Percentiles rank a stretch among this genome's conserved stretches.
phyloP scores from a whole-genome alignment of 1,284 basidiomycete species.

The Singerocomus rubriflavus region DNA sequence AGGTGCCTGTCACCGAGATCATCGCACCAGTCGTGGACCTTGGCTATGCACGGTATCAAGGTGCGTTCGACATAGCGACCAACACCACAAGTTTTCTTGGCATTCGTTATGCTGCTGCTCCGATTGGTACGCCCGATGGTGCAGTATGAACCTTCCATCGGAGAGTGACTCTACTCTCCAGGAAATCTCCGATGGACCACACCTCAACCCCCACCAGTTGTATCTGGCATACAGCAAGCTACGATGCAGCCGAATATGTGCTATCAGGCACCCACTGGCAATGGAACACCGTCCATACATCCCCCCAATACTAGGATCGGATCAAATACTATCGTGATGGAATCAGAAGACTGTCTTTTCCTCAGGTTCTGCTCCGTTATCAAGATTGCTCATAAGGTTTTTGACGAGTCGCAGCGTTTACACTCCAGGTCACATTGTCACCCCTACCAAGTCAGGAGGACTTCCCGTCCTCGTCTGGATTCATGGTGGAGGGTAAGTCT shows the following conservation, averaged over 20 bases:
- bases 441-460: neutral
- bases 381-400: neutral
- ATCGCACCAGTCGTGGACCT: constrained; percentile 22
- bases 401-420: constrained; percentile 22
- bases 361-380: constrained; percentile 21
- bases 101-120: constrained; percentile 31
- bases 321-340: neutral
- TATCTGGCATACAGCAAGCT: constrained; percentile 22
- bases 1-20: neutral
- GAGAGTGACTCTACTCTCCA: neutral
- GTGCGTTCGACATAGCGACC: constrained; percentile 20
- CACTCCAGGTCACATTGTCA: constrained; percentile 18
- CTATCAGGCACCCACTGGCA: constrained; percentile 5
- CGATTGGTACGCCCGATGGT: constrained; percentile 23
- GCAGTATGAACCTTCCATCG: too few relatives aligned
- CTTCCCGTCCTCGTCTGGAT: constrained; percentile 24
- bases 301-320: neutral
- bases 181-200: constrained; percentile 25
- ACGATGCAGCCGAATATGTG: constrained; percentile 12
- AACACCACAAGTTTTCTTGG: constrained; percentile 32
- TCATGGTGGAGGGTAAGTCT: constrained; percentile 22
- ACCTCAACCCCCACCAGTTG: constrained; percentile 21
- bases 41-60: constrained; percentile 35
- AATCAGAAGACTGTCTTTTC: constrained; percentile 34
- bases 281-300: neutral